Evolutionary conservation across 108 stramenopile species (phyloP), one percentile per base, ranked within the genome.

Genomic region (Nitzschia palea): DNA sequence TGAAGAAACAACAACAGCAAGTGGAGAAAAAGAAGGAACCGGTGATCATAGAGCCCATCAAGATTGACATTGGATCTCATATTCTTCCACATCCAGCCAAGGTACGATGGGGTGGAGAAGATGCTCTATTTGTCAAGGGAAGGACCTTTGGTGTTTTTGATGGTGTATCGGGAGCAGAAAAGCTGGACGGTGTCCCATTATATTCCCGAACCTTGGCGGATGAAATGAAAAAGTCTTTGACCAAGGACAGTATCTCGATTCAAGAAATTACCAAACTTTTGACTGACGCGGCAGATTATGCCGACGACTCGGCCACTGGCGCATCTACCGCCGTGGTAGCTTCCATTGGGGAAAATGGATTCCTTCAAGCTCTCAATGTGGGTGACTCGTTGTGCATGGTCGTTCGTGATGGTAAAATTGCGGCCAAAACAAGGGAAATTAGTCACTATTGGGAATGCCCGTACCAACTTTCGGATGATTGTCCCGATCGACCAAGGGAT

Each of bases 391-490:
- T 62, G 2, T 83, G 81, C 35, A 65, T 91, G 18, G 87, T 95
- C 9, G 51, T 91, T 44, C 76, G 93, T 23, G 80, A 87, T 61
- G 86, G 75, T 18, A 79, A 71, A 47, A 64, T 89, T 4, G 81
- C 77, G 2, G 86, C 87, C 2, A 81, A 78, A 29, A 88, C 89
- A 12, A 78, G 78, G 44, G 93, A 95, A 63, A 87, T 88, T 29
- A 64, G 76, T 10, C 93, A 95, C 55, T 95, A 86, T 64, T 95
- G 90, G 72, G 93, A 95, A 52, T 95, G 93, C 62, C 93, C 93
- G 0, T 95, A 90, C 62, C 93, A 95, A 52, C 65, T 95, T 35
- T 89, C 85, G 0, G 82, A 77, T 32, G 84, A 86, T 35, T 86
- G 85, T 28, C 90, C 88, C 5, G 93, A 95, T 78, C 71, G 87